phyloP scores from a whole-genome alignment of 2,329 filamentous ascomycete species.

The Botryotinia convoluta region DNA sequence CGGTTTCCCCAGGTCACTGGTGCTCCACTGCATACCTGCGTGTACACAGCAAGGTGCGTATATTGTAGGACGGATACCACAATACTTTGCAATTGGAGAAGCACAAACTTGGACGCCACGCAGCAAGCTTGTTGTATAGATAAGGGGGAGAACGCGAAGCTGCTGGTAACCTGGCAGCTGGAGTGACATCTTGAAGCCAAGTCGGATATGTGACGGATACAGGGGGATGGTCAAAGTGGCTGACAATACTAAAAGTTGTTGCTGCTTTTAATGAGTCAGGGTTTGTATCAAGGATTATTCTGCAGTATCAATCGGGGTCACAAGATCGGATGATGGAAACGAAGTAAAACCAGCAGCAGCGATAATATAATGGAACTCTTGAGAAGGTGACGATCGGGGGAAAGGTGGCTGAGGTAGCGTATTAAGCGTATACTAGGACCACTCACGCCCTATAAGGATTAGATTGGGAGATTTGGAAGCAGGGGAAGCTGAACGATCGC shows the following conservation, averaged over 20 bases:
- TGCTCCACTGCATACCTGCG: neutral
- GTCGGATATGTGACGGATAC: constrained; percentile 6
- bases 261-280: neutral
- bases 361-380: neutral
- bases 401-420: constrained; percentile 7
- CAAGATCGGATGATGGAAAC: neutral
- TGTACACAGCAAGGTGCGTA: neutral
- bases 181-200: constrained; percentile 2
- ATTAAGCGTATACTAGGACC: neutral
- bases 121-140: neutral
- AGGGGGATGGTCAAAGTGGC: constrained; percentile 1
- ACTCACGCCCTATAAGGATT: constrained; percentile 18
- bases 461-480: neutral
- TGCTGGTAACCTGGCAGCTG: neutral
- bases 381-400: neutral
- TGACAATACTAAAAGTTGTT: neutral
- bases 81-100: too few species aligned
- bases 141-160: neutral
- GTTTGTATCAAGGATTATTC: neutral
- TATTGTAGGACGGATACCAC: neutral
- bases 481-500: constrained; percentile 8
- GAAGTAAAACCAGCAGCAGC: neutral
- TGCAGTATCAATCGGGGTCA: neutral
- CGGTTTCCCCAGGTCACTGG: neutral
- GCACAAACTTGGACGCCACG: neutral